Evolutionary conservation across 2,329 filamentous ascomycete genomes (phyloP), one percentile per base, ranked within the genome.

Genomic region (Purpureocillium takamizusanense): DNA sequence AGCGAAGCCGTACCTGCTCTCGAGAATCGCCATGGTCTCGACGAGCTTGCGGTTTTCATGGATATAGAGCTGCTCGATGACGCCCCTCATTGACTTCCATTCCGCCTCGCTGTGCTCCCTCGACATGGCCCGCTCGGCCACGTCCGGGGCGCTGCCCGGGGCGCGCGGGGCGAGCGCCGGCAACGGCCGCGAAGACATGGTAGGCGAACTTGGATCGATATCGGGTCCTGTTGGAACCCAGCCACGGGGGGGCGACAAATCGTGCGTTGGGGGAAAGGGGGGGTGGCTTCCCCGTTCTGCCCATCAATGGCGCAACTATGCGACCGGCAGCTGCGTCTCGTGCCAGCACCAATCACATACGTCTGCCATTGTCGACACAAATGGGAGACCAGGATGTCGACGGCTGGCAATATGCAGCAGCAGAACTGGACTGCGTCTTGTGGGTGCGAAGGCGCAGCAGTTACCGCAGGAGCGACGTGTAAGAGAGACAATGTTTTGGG

Each of bases 81-180:
- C 44, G n/a, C 47, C 48, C 37, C 49, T 53, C 43, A 54, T 53
- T 10, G 47, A 45, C 41, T 55, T 51, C 59, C 59, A 62, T 39
- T 62, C 59, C 14, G 50, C 46, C 36, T 60, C 58, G 4, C 51
- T 53, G 34, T 62, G 59, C 40, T 62, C 59, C 40, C 58, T 61
- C 31, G 53, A 48, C 37, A 50, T 49, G 17, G 48, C 46, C 42
- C 42, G 49, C 28, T 56, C 54, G 11, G 29, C 33, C 16, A 42
- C 37, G 25, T 40, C 40, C 15, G 48, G 53, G 27, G 45, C 38
- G 23, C 51, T 49, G 34, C 56, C 56, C 18, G 55, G 51, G 36
- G 53, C 50, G 39, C 59, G 54, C 38, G 59, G 59, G 27, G 57
- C 59, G 46, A 62, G 39, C 17, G 47, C 41, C 39, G 59, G 58